Conservation (phyloP, 768 basidiomycete species). For the Albatrellus ellisii region DNA sequence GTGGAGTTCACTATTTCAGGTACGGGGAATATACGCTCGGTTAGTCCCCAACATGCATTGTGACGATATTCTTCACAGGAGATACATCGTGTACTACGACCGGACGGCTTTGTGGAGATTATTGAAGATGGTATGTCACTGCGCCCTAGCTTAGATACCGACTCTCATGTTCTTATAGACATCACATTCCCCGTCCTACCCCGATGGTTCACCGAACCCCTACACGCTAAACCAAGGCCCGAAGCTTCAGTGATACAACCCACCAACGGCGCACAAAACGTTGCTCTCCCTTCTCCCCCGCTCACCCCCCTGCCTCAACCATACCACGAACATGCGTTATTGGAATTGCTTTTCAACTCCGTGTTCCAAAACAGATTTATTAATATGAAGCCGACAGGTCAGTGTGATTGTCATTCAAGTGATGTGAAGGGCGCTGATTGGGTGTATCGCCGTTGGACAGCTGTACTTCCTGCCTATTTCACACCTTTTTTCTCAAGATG, state of each 20-base stretch:
- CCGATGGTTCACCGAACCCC: constrained; percentile 63
- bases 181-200: constrained; percentile 66
- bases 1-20: constrained; percentile 8
- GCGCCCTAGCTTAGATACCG: not conserved
- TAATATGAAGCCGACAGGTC: constrained; percentile 14
- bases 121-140: constrained; percentile 50
- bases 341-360: constrained; percentile 14
- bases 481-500: constrained; percentile 14
- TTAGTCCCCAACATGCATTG: constrained; percentile 1
- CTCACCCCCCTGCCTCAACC: constrained; percentile 4
- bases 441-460: constrained; percentile 4
- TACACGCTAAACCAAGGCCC: constrained; percentile 26
- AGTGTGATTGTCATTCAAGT: not conserved
- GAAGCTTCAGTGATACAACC: not conserved
- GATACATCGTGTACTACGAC: constrained; percentile 53
- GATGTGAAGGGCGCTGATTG: too few species aligned
- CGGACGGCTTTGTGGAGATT: constrained; percentile 59
- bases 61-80: constrained; percentile 38
- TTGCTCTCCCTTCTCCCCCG: constrained; percentile 3
- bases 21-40: not conserved
- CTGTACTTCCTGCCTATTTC: constrained; percentile 12
- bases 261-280: constrained; percentile 1
- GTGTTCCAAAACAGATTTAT: constrained; percentile 15
- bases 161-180: constrained; percentile 27
- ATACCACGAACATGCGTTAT: constrained; percentile 10